Conservation (phyloP, 306 rosid species). For the Trifolium repens region DNA sequence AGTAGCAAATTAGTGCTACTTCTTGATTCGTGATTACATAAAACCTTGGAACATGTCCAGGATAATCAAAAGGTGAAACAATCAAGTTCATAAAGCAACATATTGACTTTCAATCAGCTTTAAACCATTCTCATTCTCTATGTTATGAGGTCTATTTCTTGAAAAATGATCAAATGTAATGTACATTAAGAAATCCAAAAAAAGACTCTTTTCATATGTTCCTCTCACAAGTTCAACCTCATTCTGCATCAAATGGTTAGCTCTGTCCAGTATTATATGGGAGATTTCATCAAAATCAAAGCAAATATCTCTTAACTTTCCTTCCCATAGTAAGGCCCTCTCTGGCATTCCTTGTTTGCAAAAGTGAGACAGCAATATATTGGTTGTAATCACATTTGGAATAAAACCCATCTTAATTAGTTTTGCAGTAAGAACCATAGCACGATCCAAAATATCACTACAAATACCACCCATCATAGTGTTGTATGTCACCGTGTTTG, state of each 20-base stretch:
- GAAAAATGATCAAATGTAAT: slow-evolving; percentile 70
- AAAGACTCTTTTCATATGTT: slow-evolving; percentile 42
- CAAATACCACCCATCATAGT: slow-evolving; percentile 29
- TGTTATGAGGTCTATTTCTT: slow-evolving; percentile 50
- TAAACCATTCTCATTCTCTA: slow-evolving; percentile 45
- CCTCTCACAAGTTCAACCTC: slow-evolving; percentile 34
- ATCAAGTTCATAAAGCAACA: slow-evolving; percentile 47
- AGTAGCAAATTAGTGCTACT: slow-evolving; percentile 10
- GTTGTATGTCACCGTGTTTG: slow-evolving; percentile 37
- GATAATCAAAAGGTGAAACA: slow-evolving; percentile 30
- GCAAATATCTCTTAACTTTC: slow-evolving; percentile 31
- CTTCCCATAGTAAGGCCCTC: slow-evolving; percentile 30
- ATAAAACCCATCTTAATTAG: slow-evolving; percentile 33
- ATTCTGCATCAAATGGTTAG: slow-evolving; percentile 28
- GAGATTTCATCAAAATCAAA: slow-evolving; percentile 35
- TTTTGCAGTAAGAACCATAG: slow-evolving; percentile 35
- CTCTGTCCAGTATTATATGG: slow-evolving; percentile 23
- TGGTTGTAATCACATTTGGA: slow-evolving; percentile 34
- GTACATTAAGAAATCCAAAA: slow-evolving; percentile 82
- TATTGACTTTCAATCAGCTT: slow-evolving; percentile 49
- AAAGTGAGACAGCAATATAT: slow-evolving; percentile 36
- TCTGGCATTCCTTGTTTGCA: slow-evolving; percentile 38
- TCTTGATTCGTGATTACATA: slow-evolving; percentile 1
- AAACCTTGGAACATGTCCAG: slow-evolving; percentile 1
- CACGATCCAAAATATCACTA: slow-evolving; percentile 36